Evolutionary conservation across 768 basidiomycete genomes (phyloP).

Genomic region (Leccinum longicurvipes): DNA sequence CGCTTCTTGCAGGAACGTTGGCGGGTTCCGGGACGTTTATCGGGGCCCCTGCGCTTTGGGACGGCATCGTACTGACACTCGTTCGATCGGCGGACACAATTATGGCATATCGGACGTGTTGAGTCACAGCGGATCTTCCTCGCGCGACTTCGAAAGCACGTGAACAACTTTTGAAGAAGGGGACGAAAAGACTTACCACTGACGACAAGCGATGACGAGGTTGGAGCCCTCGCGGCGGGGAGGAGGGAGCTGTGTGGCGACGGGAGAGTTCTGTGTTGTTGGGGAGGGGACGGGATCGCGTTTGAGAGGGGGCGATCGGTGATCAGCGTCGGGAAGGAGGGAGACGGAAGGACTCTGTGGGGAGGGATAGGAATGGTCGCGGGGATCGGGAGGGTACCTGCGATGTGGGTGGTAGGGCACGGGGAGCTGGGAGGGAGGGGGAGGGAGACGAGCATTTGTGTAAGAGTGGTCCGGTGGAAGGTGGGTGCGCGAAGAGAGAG

Average conservation of each 20-base stretch:
- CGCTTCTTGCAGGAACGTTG: conserved; percentile 85
- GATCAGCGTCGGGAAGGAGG: conserved; percentile 22
- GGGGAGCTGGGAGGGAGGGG: conserved; percentile 26
- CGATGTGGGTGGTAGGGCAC: conserved; percentile 27
- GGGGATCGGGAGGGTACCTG: conserved; percentile 34
- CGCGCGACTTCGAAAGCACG: conserved; percentile 57
- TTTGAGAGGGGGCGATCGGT: conserved; percentile 36
- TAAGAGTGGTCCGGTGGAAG: conserved; percentile 43
- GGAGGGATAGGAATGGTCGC: conserved; percentile 37
- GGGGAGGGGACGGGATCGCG: conserved; percentile 45
- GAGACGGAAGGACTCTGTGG: conserved; percentile 25
- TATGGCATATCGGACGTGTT: conserved; percentile 75
- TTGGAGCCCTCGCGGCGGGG: conserved; percentile 58
- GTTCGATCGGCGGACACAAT: conserved; percentile 75
- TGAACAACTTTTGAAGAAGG: conserved; percentile 27
- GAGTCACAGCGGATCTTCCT: conserved; percentile 88
- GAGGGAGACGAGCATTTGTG: conserved; percentile 41
- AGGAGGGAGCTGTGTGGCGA: conserved; percentile 23
- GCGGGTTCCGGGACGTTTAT: conserved; percentile 81
- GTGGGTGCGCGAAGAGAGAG: conserved; percentile 45
- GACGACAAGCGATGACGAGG: conserved; percentile 80
- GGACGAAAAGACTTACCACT: conserved; percentile 57
- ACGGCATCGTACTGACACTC: conserved; percentile 76
- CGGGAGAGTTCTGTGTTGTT: conserved; percentile 19
- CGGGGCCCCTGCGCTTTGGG: conserved; percentile 80